Base-by-base conservation (phyloP, 345 rosid species). In the Schrenkiella parvula region DNA sequence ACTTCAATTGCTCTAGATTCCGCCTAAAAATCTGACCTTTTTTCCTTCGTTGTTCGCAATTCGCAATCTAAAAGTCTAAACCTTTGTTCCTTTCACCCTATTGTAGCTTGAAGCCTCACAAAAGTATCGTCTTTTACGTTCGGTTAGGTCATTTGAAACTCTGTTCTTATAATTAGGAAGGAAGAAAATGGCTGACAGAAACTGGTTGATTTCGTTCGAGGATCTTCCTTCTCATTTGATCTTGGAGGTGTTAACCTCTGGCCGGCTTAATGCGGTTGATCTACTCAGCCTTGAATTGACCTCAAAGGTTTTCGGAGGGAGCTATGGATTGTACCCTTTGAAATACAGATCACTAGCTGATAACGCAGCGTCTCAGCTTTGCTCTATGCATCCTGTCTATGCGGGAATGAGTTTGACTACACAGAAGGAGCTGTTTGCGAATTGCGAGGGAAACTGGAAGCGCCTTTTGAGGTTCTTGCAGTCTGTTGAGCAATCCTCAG, bases 191-290 rank as follows among this genome's bases (percentile, higher is more conserved):
- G 97, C 86, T n/a, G 92, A 91, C 31, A 64, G 86, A 37, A 78
- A 71, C 74, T 79, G 84, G 80, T 51, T 70, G 39, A 50, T 81
- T 61, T 81, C 88, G 1, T 66, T 93, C 8, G 98, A 86, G 73
- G 96, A 93, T 32, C 82, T 93, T 63, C 98, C 98, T 7, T 88
- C 89, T 8, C 92, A 93, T 85, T 82, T 91, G 92, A 80, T 91
- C 68, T 75, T 93, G 60, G 98, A 93, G 68, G 89, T 93, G 55
- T 76, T 93, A 80, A 91, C 85, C 43, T 69, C 78, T 10, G 89
- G 93, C 17, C 76, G 86, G 80, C 93, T 93, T 47, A 80, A 79
- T 53, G 91, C 86, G 1, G 52, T 46, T 66, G 98, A 93, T 81
- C 88, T 93, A 11, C 88, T 79, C 7, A 75, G 61, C 78, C 70